These are phyloP conservation scores for Collybiopsis luxurians DNA, from an alignment of 768 basidiomycete species.

Conservation along the genomic window DNA sequence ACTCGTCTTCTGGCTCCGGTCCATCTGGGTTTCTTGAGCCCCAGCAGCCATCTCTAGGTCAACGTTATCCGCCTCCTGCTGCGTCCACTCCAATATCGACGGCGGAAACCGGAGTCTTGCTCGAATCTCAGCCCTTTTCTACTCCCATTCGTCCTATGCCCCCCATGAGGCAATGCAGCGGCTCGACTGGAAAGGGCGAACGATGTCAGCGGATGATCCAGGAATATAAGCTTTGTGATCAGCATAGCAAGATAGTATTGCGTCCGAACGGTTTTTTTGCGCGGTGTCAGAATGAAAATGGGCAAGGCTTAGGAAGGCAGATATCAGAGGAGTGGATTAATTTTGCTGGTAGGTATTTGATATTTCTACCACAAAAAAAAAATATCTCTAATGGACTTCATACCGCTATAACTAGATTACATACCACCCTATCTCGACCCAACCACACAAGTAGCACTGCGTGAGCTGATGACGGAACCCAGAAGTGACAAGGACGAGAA, in stretches of 20 bases:
- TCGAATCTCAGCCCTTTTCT: background rate
- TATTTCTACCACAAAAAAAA: conserved; percentile 10
- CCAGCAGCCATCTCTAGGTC: conserved; percentile 16
- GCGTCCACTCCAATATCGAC: background rate
- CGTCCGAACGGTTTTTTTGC: conserved; percentile 55
- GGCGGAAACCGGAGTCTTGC: background rate
- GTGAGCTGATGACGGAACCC: conserved; percentile 50
- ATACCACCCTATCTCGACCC: conserved; percentile 62
- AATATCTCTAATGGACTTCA: conserved; percentile 11
- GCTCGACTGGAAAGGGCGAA: conserved; percentile 60
- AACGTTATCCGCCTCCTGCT: conserved; percentile 7
- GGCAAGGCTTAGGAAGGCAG: conserved; percentile 15
- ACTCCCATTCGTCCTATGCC: background rate
- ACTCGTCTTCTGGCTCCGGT: no score
- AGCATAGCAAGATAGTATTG: conserved; percentile 59
- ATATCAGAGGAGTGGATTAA: conserved; percentile 52
- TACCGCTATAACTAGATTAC: conserved; percentile 48
- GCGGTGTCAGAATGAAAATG: conserved; percentile 32
- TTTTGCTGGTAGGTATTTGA: conserved; percentile 50
- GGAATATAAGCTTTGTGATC: conserved; percentile 56
- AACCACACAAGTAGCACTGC: conserved; percentile 58
- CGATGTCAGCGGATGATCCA: conserved; percentile 62
- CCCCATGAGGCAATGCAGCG: conserved; percentile 50
- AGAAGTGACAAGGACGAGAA: conserved; percentile 50
- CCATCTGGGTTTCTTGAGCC: no score